Base-by-base conservation (phyloP, 192 early-diverging fungal species). In the Backusella psychrophila region DNA sequence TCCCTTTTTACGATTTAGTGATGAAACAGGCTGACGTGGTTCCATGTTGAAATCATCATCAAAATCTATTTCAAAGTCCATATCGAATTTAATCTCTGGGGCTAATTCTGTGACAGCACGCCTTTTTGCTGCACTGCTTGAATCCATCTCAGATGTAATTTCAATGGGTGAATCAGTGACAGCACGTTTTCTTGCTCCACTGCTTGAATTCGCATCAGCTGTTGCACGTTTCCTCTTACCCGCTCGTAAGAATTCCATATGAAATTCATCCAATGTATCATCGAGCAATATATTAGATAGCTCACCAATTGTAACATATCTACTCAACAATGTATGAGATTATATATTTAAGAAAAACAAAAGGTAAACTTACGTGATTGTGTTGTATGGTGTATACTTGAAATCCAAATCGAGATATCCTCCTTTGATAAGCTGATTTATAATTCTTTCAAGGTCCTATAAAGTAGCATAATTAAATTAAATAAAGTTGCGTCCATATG, bases 331-430 rank as follows among this genome's bases (percentile, higher is more conserved):
- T 3, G 8, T 2, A 59, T 63, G 56, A 29, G 26, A 9, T 21
- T 9, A 53, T 23, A 44, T 4, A 44, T 17, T 14, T 14, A 44
- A 44, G 14, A 42, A 12, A 53, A 33, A 67, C 15, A 65, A 3
- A 44, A 17, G 4, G 12, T 5, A 44, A 14, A 87, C 77, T 69
- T 90, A 93, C 75, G 88, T 86, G 19, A 91, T 84, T 23, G 90
- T 91, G 1, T 79, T 72, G 68, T 91, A 91, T 0, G 87, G 86
- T 5, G 88, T 93, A 72, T 90, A 90, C 38, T 86, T 81, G 75
- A 88, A 93, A 56, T 86, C 88, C 44, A 92, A 89, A 2, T 78
- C 69, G 7, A 93, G 81, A 38, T 89, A 88, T 6, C 85, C 84
- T 21, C 81, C 67, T 6, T 82, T 44, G 33, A 91, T 77, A 7